Conservation (phyloP, 2,329 filamentous ascomycete species). For the Magnaporthiopsis incrustans region DNA sequence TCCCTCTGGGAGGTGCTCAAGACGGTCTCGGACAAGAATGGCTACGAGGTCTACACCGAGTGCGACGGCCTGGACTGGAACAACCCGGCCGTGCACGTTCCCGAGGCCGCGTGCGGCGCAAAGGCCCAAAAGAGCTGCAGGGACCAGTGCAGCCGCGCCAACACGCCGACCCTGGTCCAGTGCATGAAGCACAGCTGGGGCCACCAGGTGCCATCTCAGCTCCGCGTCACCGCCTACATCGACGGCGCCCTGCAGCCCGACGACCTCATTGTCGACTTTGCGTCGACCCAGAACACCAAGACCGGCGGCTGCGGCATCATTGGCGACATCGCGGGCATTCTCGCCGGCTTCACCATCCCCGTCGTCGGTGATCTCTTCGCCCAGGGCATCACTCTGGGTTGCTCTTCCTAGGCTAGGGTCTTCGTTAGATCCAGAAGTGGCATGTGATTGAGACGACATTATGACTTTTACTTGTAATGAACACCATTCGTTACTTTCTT, state of each 20-base stretch:
- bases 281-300: background rate
- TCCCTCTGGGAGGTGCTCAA: slow-evolving; percentile 2
- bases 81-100: background rate
- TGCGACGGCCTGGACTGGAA: background rate
- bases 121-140: background rate
- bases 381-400: background rate
- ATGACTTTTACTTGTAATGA: background rate
- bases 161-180: background rate
- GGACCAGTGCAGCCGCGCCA: background rate
- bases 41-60: slow-evolving; percentile 3
- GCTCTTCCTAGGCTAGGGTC: background rate
- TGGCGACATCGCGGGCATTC: background rate
- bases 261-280: slow-evolving; percentile 4
- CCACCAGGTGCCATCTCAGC: background rate
- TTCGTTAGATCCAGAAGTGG: no score
- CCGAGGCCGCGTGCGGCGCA: background rate
- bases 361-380: background rate
- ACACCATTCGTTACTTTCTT: background rate
- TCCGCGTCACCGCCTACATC: slow-evolving; percentile 4
- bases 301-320: slow-evolving; percentile 1
- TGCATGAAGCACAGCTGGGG: slow-evolving; percentile 3
- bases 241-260: slow-evolving; percentile 3
- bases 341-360: background rate
- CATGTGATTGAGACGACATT: no score
- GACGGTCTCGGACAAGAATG: slow-evolving; percentile 2